Base-by-base conservation (phyloP, 805 yeast species). In the Priceomyces castillae region DNA sequence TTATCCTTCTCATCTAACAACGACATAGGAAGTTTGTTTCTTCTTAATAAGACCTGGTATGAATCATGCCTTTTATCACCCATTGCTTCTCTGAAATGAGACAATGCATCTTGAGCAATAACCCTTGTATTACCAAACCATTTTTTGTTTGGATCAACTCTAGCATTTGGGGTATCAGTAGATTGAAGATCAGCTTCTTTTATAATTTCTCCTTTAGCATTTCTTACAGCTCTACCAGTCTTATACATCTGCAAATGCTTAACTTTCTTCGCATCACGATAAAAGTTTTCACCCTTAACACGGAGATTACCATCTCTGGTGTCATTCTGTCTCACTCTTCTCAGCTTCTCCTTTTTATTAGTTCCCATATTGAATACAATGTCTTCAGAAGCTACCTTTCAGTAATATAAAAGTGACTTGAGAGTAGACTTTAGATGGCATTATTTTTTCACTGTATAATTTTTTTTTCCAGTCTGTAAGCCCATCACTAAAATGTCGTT, bases 111-210 rank as follows among this genome's bases (percentile, higher is more conserved):
- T 64, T 92, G 99, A 3, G 97, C 92, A 59, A 92, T 92, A 33
- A 92, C 99, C 60, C 99, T 80, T 11, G 99, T 89, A 67, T 90
- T 94, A 39, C 97, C 97, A 61, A 94, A 94, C 99, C 98, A 92
- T 61, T 95, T 81, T 64, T 96, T 80, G 65, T 92, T 92, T 5
- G 99, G 98, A 61, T 88, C 96, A 35, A 92, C 95, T 48, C 99
- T 76, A 1, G 98, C 98, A 50, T 74, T 80, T 11, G 98, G 98
- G 22, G 86, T 75, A 49, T 89, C 90, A 3, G 89, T 82, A 53
- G 86, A 83, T 64, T 92, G 99, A 45, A 92, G 76, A 22, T 81
- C 82, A 15, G 98, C 97, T 35, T 96, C 96, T 59, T 80, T 76
- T 42, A 89, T 77, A 46, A 90, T 77, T 25, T 90, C 96, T 59